These are phyloP conservation scores for Erysiphe neolycopersici DNA, from an alignment of 2,329 filamentous ascomycete species.

Conservation along the genomic window DNA sequence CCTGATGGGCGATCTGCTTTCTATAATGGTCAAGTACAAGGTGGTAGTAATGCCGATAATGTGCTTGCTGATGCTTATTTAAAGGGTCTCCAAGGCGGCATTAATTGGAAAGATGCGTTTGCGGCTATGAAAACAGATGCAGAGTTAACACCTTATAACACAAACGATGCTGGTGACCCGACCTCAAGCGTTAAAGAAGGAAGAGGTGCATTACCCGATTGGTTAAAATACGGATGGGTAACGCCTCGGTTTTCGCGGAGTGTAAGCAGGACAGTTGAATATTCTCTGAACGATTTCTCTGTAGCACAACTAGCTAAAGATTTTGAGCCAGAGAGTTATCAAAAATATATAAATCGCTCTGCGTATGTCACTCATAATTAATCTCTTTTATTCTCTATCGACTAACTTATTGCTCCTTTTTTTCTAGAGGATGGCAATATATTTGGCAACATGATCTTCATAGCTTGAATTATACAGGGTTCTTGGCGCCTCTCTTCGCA, in stretches of 20 bases:
- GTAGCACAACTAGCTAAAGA: slow-evolving; percentile 37
- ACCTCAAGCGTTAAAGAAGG: slow-evolving; percentile 40
- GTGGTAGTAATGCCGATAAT: slow-evolving; percentile 44
- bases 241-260: slow-evolving; percentile 33
- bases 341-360: slow-evolving; percentile 33
- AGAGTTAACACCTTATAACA: slow-evolving; percentile 31
- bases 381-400: not conserved
- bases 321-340: slow-evolving; percentile 27
- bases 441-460: slow-evolving; percentile 35
- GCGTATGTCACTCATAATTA: not conserved
- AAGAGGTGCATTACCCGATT: slow-evolving; percentile 40
- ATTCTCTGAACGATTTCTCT: slow-evolving; percentile 41
- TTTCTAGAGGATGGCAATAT: slow-evolving; percentile 34
- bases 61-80: slow-evolving; percentile 46
- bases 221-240: slow-evolving; percentile 36
- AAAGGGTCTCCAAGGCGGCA: slow-evolving; percentile 30
- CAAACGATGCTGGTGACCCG: slow-evolving; percentile 22
- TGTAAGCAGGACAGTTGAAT: slow-evolving; percentile 39
- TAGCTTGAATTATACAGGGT: slow-evolving; percentile 33
- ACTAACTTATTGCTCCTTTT: not conserved
- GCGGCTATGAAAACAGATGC: slow-evolving; percentile 38
- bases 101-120: slow-evolving; percentile 37
- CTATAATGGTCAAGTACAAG: slow-evolving; percentile 41
- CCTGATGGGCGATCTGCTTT: slow-evolving; percentile 41
- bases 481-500: slow-evolving; percentile 30